These are phyloP conservation scores for Fusarium nelsonii DNA, from an alignment of 2,329 filamentous ascomycete species.

Conservation along the genomic window DNA sequence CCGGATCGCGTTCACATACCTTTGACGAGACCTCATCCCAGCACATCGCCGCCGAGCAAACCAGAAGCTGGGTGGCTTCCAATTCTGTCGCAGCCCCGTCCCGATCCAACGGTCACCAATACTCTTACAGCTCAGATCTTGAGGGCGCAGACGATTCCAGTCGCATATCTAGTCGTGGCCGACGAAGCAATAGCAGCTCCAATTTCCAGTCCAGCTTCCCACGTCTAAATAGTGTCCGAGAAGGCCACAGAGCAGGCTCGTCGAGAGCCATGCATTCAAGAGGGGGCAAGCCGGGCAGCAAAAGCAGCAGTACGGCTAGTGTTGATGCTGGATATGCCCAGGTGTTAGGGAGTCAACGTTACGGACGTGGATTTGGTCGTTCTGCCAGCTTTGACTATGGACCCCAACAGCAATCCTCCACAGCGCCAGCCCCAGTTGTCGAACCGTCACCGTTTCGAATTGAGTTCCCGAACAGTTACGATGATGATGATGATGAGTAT, in stretches of 20 bases:
- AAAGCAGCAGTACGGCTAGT: slow-evolving; percentile 77
- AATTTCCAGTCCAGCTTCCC: slow-evolving; percentile 72
- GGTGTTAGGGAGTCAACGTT: slow-evolving; percentile 68
- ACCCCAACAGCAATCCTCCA: slow-evolving; percentile 54
- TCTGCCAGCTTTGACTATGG: slow-evolving; percentile 83
- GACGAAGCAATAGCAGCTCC: slow-evolving; percentile 84
- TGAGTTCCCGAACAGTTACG: slow-evolving; percentile 62
- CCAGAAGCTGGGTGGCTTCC: slow-evolving; percentile 50
- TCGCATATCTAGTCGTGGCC: slow-evolving; percentile 68
- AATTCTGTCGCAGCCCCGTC: slow-evolving; percentile 42
- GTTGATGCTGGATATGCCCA: slow-evolving; percentile 73
- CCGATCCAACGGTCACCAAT: slow-evolving; percentile 52
- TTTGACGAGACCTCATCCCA: slow-evolving; percentile 47
- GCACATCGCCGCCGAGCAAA: slow-evolving; percentile 50
- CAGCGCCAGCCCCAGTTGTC: slow-evolving; percentile 46
- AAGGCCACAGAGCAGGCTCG: slow-evolving; percentile 56
- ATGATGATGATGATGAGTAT: slow-evolving; percentile 65
- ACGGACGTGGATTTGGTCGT: slow-evolving; percentile 65
- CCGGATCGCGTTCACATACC: slow-evolving; percentile 45
- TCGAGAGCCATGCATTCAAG: slow-evolving; percentile 62
- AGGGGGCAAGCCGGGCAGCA: slow-evolving; percentile 74
- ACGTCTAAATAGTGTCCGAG: slow-evolving; percentile 73
- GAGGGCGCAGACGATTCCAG: slow-evolving; percentile 68
- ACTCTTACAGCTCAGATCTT: slow-evolving; percentile 73
- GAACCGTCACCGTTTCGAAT: slow-evolving; percentile 58